Base-by-base conservation (phyloP, 2,329 filamentous ascomycete genomes). In the Escovopsis sp. region DNA sequence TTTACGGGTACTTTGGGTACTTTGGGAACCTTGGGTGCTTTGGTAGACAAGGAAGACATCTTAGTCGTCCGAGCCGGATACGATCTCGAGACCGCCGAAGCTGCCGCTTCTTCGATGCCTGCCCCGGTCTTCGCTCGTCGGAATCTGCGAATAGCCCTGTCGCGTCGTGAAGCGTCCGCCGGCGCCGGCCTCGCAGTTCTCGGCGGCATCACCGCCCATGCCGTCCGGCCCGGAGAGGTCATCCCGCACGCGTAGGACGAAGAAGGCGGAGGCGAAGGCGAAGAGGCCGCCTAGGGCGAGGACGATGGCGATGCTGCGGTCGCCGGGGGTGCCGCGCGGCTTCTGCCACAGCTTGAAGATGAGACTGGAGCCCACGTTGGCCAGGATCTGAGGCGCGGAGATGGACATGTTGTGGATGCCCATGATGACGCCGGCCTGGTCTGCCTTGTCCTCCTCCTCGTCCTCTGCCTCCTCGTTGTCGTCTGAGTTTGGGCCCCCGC, bases 401-500 rank as follows among this genome's bases (percentile, higher is more conserved):
- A 96, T 82, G 13, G 87, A 79, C 60, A 96, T 88, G 55, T 96
- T 96, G 63, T 96, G 88, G 36, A 96, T 86, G 8, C 88, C 88
- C 2, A 96, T 69, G 31, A 96, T 85, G 28, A 94, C 81, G 29
- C 88, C 86, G 4, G 86, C 84, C 52, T 90, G 80, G 48, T 87
- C 81, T 2, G 72, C 65, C 27, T 72, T 67, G 18, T 72, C 66
- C 3, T 69, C 66, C n/a, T 68, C 66, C 32, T 70, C 56, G 9
- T 46, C 47, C 18, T 54, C 43, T 11, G 9, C 21, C 2, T 25
- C 8, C 21, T 25, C 21, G 8, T 25, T 8, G 8, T 25, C 21
- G 8, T 25, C 8, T 11, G 4, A 18, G 27, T 29, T 38, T 38
- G 14, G 51, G 43, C 19, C 56, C 41, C 10, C 49, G 33, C 13